These are phyloP conservation scores for Tritrichomonas foetus DNA, from an alignment of 208 protist genomes.

Conservation along the genomic window DNA sequence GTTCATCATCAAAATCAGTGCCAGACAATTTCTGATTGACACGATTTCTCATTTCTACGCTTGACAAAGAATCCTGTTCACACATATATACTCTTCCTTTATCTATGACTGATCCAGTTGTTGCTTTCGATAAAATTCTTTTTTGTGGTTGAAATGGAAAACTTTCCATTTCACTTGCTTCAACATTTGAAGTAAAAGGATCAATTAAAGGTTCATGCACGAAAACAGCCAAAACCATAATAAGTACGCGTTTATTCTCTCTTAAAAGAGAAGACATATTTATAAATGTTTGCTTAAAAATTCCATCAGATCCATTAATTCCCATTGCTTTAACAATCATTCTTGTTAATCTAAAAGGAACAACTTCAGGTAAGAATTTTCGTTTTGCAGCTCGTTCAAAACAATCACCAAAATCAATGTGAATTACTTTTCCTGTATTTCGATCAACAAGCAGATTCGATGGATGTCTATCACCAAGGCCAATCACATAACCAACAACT, in stretches of 20 bases:
- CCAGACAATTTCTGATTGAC: conserved; percentile 10
- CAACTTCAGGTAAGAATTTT: conserved; percentile 17
- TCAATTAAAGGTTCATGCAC: conserved; percentile 10
- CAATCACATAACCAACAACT: neutral
- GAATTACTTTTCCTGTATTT: neutral
- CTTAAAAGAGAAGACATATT: neutral
- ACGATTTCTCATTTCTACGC: neutral
- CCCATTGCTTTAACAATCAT: conserved; percentile 35
- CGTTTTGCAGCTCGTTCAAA: conserved; percentile 49
- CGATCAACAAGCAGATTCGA: neutral
- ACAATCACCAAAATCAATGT: conserved; percentile 45
- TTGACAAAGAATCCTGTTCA: neutral
- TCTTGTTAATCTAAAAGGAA: conserved; percentile 40
- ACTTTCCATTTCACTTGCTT: neutral
- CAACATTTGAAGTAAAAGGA: neutral
- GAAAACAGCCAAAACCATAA: conserved; percentile 19
- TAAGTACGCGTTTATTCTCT: neutral
- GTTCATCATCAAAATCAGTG: neutral
- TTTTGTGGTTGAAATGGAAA: neutral
- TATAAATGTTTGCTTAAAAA: neutral
- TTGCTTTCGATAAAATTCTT: neutral
- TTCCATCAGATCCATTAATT: neutral
- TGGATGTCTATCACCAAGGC: neutral
- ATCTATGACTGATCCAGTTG: neutral
- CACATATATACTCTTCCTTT: neutral